Evolutionary conservation across 495 filamentous ascomycete species (phyloP), one percentile per base, ranked within the genome.

Genomic region (Hypoxylon subgilvum): DNA sequence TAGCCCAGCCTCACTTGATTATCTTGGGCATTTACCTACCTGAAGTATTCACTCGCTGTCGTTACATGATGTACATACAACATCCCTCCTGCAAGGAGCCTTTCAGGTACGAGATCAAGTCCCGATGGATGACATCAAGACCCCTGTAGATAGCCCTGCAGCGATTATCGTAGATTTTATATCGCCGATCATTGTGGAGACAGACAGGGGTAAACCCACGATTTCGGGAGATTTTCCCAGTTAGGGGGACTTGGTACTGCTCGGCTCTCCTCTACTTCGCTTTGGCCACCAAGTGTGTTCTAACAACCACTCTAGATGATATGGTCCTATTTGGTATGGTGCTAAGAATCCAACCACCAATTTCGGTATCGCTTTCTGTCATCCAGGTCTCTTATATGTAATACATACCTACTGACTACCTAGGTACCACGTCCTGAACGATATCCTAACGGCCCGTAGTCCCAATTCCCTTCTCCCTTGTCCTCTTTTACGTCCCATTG

Each of bases 161-260:
- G 32, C 45, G 52, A 62, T 62, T 46, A 14, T 48, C 59, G 46
- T 62, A 62, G 59, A 56, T 56, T 56, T 47, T 41, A 2, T 35
- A 57, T 42, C 52, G 34, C 46, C 52, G 52, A 57, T 62, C 52
- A 8, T 19, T 56, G 52, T 62, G 59, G 59, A 1, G 52, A 41
- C 6, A 2, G 6, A 35, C 45, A 52, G 19, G 46, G 50, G 30
- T 27, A 34, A 34, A 30, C 36, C 12, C 35, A 18, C 41, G 41
- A 39, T 48, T 35, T 39, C 28, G 42, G 57, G 48, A 19, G 13
- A 22, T 34, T 39, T 31, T 32, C n/a, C 6, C n/a, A n/a, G n/a
- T n/a, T n/a, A n/a, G n/a, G n/a, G n/a, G n/a, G n/a, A n/a, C n/a
- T n/a, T n/a, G n/a, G n/a, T n/a, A n/a, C n/a, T n/a, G n/a, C 14